Conservation (phyloP, 2,329 filamentous ascomycete species). For the Sporothrix curviconia region DNA sequence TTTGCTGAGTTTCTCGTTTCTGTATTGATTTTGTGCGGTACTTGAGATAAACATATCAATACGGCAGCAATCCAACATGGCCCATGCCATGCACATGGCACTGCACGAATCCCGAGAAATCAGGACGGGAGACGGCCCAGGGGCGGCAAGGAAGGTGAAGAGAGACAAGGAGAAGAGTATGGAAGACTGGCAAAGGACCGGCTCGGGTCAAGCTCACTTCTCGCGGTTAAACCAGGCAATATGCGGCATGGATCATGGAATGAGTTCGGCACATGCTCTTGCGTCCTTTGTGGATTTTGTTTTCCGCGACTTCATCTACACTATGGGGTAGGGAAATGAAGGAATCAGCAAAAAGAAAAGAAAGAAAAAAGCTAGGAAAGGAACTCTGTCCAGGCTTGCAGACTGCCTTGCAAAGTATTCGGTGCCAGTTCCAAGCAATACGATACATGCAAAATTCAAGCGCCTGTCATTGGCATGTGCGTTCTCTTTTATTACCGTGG, state of each 20-base stretch:
- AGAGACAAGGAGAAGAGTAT: background rate
- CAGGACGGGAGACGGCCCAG: background rate
- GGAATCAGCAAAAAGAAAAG: background rate
- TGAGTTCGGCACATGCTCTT: too few species aligned
- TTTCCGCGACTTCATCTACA: background rate
- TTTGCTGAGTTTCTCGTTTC: background rate
- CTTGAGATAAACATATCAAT: background rate
- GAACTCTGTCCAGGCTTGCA: too few species aligned
- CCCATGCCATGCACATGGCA: background rate
- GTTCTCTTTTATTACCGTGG: background rate
- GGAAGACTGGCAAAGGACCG: too few species aligned
- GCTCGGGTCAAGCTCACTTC: too few species aligned
- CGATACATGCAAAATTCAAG: background rate
- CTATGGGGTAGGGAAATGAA: background rate
- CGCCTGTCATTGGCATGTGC: background rate
- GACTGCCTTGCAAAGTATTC: too few species aligned
- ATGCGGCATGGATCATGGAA: too few species aligned
- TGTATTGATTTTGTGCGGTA: background rate
- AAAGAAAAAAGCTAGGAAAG: background rate
- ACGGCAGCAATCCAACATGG: background rate
- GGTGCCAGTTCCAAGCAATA: background rate
- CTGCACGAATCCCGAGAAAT: conserved; percentile 8
- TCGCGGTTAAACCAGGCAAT: too few species aligned
- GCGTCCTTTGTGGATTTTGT: conserved; percentile 5
- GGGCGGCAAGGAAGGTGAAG: background rate